Evolutionary conservation across 139 green algal genomes (phyloP).

Genomic region (Coelastrella sp.): DNA sequence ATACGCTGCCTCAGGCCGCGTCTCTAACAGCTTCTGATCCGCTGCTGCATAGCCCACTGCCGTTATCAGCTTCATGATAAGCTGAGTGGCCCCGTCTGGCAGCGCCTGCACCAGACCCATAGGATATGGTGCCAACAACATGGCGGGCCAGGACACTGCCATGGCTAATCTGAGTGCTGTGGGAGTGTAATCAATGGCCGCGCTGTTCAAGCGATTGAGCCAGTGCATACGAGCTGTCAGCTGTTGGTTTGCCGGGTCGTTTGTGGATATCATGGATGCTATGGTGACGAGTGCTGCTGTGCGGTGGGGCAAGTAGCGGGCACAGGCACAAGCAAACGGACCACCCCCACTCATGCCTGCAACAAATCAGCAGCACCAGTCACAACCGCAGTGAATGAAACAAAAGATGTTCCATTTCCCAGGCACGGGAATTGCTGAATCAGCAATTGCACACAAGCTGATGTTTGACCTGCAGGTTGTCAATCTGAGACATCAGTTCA

Average conservation of each 20-base stretch:
- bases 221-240: conserved; percentile 15
- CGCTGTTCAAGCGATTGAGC: conserved; percentile 3
- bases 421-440: too few species aligned
- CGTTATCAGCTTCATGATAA: not conserved
- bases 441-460: too few species aligned
- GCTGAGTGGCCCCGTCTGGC: not conserved
- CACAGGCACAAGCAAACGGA: conserved; percentile 22
- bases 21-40: conserved; percentile 18
- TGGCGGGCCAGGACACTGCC: not conserved
- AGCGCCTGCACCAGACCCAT: not conserved
- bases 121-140: not conserved
- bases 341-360: conserved; percentile 27
- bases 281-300: conserved; percentile 12
- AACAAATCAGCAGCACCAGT: not conserved
- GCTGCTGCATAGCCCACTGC: not conserved
- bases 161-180: not conserved
- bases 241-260: not conserved
- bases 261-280: conserved; percentile 2
- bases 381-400: not conserved
- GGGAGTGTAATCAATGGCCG: not conserved
- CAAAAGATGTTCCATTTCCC: too few species aligned
- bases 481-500: too few species aligned
- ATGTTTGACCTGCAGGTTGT: too few species aligned
- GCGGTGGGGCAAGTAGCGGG: conserved; percentile 13
- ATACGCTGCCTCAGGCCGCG: not conserved